Conservation (phyloP, 495 filamentous ascomycete species). For the Penicilliopsis zonata region DNA sequence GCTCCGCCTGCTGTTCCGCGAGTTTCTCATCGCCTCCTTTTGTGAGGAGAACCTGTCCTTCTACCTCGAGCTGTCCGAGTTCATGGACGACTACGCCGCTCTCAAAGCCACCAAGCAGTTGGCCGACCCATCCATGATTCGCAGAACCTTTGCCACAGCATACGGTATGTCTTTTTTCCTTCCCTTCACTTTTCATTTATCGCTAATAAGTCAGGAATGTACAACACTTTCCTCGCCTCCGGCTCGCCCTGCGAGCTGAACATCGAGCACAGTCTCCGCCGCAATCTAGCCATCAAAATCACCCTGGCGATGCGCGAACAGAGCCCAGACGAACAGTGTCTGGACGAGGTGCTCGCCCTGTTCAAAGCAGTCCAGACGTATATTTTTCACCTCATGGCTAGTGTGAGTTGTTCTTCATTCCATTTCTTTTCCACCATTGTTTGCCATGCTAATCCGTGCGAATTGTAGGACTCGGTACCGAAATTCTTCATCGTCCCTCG, state of each 20-base stretch:
- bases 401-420: conserved; percentile 46
- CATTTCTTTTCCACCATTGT: conserved; percentile 38
- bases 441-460: conserved; percentile 6
- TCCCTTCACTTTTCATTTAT: conserved; percentile 5
- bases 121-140: conserved; percentile 68
- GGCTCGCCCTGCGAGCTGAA: conserved; percentile 96
- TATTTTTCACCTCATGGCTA: conserved; percentile 99
- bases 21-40: conserved; percentile 88
- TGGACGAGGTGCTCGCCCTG: conserved; percentile 81
- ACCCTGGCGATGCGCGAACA: conserved; percentile 89
- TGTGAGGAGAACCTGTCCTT: conserved; percentile 97
- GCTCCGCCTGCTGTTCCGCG: conserved; percentile 77
- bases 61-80: conserved; percentile 88
- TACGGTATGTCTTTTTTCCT: conserved; percentile 47
- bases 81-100: conserved; percentile 64
- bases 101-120: conserved; percentile 45
- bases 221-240: conserved; percentile 97
- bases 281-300: conserved; percentile 92
- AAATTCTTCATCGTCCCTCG: conserved; percentile 86
- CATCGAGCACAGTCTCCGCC: conserved; percentile 90
- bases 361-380: conserved; percentile 93
- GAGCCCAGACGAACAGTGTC: conserved; percentile 77
- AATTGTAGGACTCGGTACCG: conserved; percentile 75
- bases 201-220: conserved; percentile 44
- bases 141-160: conserved; percentile 90